Base-by-base conservation (phyloP, 2,329 filamentous ascomycete species). In the Plenodomus lindquistii region DNA sequence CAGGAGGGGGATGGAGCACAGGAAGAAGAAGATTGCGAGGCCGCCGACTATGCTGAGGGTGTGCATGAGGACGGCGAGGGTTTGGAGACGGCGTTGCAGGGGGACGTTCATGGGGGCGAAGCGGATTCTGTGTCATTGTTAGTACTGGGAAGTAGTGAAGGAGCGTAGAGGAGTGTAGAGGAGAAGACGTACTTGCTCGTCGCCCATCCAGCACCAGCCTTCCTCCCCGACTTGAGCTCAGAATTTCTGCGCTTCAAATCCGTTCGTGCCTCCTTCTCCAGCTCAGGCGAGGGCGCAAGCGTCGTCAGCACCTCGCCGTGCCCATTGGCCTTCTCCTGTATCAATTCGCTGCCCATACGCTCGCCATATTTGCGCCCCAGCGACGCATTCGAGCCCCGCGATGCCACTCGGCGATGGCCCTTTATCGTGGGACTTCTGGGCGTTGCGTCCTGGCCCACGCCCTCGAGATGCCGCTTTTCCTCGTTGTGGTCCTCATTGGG, bases 1-100 rank as follows among this genome's bases (percentile, higher is more conserved):
- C 40, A 87, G 84, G n/a, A 97, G 77, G 1, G 94, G 94, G 47
- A 96, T 92, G 46, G 90, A 88, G 73, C 91, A 96, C 27, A 92
- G 84, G 66, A 95, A 88, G 78, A 96, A 96, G 78, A 97, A 97
- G 48, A 86, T 72, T 4, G 89, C 88, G 4, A 96, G 80, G 38
- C 71, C 60, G 29, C 73, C 71, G 27, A 71, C 76, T 49, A 80
- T 78, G 55, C 70, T 74, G 21, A 81, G 72, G 16, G 77, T 79
- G 63, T 81, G 78, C 45, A 76, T 59, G 29, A 81, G 73, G 19
- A 81, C 77, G 55, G 77, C 71, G 39, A 73, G 62, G 1, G 77
- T 81, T 53, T 81, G 78, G 5, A 80, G 71, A 19, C 78, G 74
- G 43, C 78, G 74, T 53, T 80, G 76, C 4, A 80, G 62, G 4